Evolutionary conservation across 2,329 filamentous ascomycete genomes (phyloP), one percentile per base, ranked within the genome.

Genomic region (Aspergillus aculeatus): DNA sequence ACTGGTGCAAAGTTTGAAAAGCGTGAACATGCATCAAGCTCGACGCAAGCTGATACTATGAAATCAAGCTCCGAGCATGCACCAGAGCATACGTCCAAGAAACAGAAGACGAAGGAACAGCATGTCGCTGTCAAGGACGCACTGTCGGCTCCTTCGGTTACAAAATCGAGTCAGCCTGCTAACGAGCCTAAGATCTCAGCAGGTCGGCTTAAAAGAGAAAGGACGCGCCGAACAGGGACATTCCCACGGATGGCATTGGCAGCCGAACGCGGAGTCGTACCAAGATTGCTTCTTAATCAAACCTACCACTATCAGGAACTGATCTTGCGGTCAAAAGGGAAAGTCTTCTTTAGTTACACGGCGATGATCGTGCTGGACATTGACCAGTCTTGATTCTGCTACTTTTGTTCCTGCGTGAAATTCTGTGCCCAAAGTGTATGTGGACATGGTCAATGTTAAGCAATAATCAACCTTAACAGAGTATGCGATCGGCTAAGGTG

Each of bases 251-350:
- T 65, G 73, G 75, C 10, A 70, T 74, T 60, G 73, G 75, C 35
- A 77, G 73, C 61, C 69, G 75, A 38, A 77, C 75, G 47, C 73
- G 75, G 53, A 77, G 74, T 62, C 73, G 75, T 29, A 73, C 73
- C 51, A 73, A 77, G 64, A 64, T 64, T 47, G 61, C 66, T 19
- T 68, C 57, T 23, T 62, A 44, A 59, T 35, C 16, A 16, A 16
- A 44, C 38, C 5, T 44, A 7, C 16, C 16, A 44, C 38, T 6
- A 7, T 44, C 12, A 44, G 14, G 19, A 19, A 16, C 38, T 44
- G 12, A 7, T 44, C 16, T n/a, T 44, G 38, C 38, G 38, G 38
- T 44, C 6, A 19, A 19, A 2, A 16, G 38, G 16, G 12, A 19
- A 19, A 19, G 16, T 44, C 6, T 16, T 19, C 23, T 12, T 14